Evolutionary conservation across 768 basidiomycete genomes (phyloP).

Genomic region (Leccinum disarticulatum): DNA sequence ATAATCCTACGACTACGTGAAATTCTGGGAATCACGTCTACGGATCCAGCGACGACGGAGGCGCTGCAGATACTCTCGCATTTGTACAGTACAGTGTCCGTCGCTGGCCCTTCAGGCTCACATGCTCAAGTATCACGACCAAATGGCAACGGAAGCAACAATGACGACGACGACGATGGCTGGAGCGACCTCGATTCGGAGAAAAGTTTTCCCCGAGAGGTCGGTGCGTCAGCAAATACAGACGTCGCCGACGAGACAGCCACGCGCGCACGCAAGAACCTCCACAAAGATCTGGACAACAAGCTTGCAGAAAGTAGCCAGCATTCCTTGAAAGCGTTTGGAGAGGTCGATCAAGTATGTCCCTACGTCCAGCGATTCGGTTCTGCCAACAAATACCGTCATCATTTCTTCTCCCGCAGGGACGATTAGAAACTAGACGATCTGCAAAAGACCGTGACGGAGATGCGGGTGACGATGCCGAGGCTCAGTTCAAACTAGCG

Average conservation of each 20-base stretch:
- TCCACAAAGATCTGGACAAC: conserved; percentile 82
- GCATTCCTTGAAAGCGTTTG: conserved; percentile 80
- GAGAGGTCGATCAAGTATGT: conserved; percentile 86
- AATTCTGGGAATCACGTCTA: conserved; percentile 77
- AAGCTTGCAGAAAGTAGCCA: conserved; percentile 80
- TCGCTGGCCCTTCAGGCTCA: conserved; percentile 5
- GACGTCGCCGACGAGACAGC: conserved; percentile 61
- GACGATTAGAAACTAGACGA: conserved; percentile 73
- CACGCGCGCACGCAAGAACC: conserved; percentile 69
- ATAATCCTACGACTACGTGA: conserved; percentile 89
- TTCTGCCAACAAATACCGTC: neutral
- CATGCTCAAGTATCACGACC: conserved; percentile 12
- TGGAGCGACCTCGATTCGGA: conserved; percentile 25
- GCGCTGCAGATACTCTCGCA: conserved; percentile 82
- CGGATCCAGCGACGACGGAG: conserved; percentile 74
- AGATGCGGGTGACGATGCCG: conserved; percentile 89
- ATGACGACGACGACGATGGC: conserved; percentile 33
- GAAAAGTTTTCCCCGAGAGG: conserved; percentile 4
- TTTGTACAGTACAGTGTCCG: conserved; percentile 52
- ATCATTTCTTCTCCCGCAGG: neutral
- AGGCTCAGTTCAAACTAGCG: conserved; percentile 67
- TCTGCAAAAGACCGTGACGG: conserved; percentile 70
- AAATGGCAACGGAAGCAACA: conserved; percentile 13
- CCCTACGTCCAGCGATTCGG: neutral
- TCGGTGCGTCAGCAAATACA: conserved; percentile 18